phyloP scores from a whole-genome alignment of 805 yeast genomes.

The Metschnikowia borealis region DNA sequence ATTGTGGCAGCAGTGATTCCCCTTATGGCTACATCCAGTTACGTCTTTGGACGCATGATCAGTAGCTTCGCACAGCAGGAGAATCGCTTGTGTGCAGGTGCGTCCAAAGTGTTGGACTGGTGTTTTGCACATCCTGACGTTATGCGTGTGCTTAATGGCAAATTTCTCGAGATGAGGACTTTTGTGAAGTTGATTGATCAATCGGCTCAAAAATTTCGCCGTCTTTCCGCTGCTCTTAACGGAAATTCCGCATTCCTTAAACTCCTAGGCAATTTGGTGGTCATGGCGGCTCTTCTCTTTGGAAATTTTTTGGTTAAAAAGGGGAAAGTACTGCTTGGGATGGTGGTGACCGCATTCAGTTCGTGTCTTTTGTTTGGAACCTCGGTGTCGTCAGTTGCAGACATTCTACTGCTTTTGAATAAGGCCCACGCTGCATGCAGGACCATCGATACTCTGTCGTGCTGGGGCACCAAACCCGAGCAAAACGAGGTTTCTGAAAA shows the following conservation, averaged over 20 bases:
- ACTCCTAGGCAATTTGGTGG: conserved; percentile 61
- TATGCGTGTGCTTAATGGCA: conserved; percentile 60
- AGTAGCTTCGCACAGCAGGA: conserved; percentile 50
- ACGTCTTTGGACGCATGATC: conserved; percentile 48
- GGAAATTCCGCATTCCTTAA: conserved; percentile 56
- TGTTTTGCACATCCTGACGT: conserved; percentile 54
- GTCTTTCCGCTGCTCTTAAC: conserved; percentile 45
- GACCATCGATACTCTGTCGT: conserved; percentile 39
- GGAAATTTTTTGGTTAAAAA: conserved; percentile 64
- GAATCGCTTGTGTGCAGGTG: conserved; percentile 50
- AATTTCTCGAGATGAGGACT: conserved; percentile 44
- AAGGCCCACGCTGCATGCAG: conserved; percentile 69
- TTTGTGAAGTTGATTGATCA: conserved; percentile 36
- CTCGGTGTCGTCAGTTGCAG: conserved; percentile 50
- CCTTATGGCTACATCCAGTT: conserved; percentile 48
- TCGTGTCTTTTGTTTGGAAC: conserved; percentile 74
- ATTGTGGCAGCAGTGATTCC: conserved; percentile 77
- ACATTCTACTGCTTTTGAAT: conserved; percentile 57
- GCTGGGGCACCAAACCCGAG: not conserved
- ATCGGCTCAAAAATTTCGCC: conserved; percentile 39
- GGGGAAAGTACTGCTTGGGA: conserved; percentile 51
- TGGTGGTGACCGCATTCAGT: conserved; percentile 78
- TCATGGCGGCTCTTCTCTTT: conserved; percentile 91
- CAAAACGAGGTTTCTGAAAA: not conserved
- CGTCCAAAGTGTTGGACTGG: conserved; percentile 70